Conservation (phyloP, 345 rosid genomes). For the Erysimum cheiranthoides region DNA sequence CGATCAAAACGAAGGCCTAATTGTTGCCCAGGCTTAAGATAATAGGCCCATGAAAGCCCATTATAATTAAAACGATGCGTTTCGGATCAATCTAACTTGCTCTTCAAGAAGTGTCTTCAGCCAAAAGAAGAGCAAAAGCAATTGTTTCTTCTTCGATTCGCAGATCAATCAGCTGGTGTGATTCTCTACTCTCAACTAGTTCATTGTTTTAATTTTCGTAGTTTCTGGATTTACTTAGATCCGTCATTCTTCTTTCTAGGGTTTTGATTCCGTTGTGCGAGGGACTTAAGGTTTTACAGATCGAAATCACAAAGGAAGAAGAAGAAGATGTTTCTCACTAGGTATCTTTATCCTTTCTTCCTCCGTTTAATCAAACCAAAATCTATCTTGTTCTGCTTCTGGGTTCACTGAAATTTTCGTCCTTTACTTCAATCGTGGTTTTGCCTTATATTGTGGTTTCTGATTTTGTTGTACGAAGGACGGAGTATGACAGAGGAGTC, state of each 20-base stretch:
- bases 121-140: constrained; percentile 12
- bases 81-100: constrained; percentile 40
- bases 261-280: constrained; percentile 36
- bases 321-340: constrained; percentile 71
- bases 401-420: constrained; percentile 19
- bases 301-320: constrained; percentile 30
- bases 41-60: constrained; percentile 34
- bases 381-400: constrained; percentile 10
- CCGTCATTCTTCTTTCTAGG: constrained; percentile 13
- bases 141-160: constrained; percentile 28
- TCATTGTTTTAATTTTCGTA: neutral
- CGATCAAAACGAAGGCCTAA: neutral
- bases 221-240: neutral
- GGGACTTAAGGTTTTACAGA: constrained; percentile 38
- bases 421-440: constrained; percentile 12
- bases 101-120: constrained; percentile 43
- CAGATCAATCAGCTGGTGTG: constrained; percentile 32
- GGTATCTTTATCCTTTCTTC: constrained; percentile 44
- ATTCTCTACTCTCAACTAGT: neutral
- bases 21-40: neutral
- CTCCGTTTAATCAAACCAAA: neutral
- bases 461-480: constrained; percentile 53
- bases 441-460: constrained; percentile 6
- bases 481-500: constrained; percentile 99
- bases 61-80: neutral